Evolutionary conservation across 2,329 filamentous ascomycete species (phyloP).

Genomic region (Fusarium sp.): DNA sequence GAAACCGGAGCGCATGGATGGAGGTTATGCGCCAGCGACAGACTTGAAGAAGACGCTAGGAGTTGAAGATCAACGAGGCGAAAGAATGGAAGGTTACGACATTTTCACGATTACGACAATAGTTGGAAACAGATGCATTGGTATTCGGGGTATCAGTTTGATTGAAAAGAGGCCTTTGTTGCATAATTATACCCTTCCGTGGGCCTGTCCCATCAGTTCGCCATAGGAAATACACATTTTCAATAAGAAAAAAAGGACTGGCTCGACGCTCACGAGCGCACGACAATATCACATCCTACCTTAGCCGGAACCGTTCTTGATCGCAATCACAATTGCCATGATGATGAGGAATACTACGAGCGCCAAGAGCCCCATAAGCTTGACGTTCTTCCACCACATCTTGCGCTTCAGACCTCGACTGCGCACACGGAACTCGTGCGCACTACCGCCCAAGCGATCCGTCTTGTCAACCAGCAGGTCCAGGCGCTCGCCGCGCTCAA

Average conservation of each 20-base stretch:
- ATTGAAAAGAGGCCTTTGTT: constrained; percentile 42
- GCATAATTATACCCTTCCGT: constrained; percentile 46
- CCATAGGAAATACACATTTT: constrained; percentile 41
- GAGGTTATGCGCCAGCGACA: background rate
- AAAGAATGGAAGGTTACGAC: background rate
- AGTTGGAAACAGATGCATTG: background rate
- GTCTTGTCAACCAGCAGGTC: constrained; percentile 97
- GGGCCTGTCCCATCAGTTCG: constrained; percentile 42
- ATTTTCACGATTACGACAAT: constrained; percentile 10
- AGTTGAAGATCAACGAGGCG: background rate
- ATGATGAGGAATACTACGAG: constrained; percentile 75
- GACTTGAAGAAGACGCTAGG: constrained; percentile 1
- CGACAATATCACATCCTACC: constrained; percentile 11
- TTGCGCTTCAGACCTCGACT: constrained; percentile 87
- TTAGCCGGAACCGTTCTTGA: constrained; percentile 58
- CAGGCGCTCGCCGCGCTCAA: constrained; percentile 93
- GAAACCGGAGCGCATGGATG: constrained; percentile 1
- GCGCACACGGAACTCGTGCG: constrained; percentile 89
- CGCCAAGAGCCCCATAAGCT: constrained; percentile 84
- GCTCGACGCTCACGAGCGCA: constrained; percentile 13
- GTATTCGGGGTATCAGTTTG: constrained; percentile 29
- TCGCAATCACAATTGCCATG: constrained; percentile 66
- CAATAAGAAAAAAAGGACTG: constrained; percentile 38
- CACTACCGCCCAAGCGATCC: constrained; percentile 87
- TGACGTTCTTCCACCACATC: constrained; percentile 99